Evolutionary conservation across 345 rosid genomes (phyloP), one percentile per base, ranked within the genome.

Genomic region (Turnera subulata): DNA sequence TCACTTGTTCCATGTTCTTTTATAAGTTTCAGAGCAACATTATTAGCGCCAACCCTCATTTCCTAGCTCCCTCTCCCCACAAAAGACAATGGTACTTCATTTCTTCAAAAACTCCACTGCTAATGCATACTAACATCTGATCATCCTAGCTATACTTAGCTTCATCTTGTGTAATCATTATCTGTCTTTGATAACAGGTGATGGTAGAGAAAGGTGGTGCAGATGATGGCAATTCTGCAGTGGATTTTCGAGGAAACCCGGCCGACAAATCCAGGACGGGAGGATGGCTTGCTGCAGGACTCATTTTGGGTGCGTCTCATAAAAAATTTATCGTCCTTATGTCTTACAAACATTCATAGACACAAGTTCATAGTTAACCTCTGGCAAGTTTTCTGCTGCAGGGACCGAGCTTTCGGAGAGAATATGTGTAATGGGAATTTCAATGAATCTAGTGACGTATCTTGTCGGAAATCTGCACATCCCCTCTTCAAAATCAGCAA

Each of bases 271-370:
- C 87, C 16, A 82, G 73, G 73, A 84, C 87, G 35, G 98, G 98
- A 16, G 95, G 96, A 62, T 86, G 98, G 98, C 73, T 88, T 14
- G 90, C 81, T 21, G 92, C 96, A n/a, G 98, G 92, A 48, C 78
- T 91, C 50, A 91, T 88, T 63, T 64, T 91, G 71, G 98, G 98
- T 91, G 52, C 37, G 8, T 21, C 0, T 45, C 1, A 37, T 42
- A 32, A 39, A 38, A 65, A 63, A n/a, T n/a, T 21, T 32, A 68
- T 6, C 7, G 35, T n/a, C 12, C 20, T 6, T 8, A 11, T 35
- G 3, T 16, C 17, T 24, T 11, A 4, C 0, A 22, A 7, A 17
- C n/a, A n/a, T 42, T 49, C 0, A 10, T 49, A 19, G 13, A 9
- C n/a, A n/a, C 18, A 32, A 54, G 51, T 12, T 26, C 20, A 10